phyloP scores from a whole-genome alignment of 2,329 filamentous ascomycete genomes.

The Cladosporium sphaerospermum region DNA sequence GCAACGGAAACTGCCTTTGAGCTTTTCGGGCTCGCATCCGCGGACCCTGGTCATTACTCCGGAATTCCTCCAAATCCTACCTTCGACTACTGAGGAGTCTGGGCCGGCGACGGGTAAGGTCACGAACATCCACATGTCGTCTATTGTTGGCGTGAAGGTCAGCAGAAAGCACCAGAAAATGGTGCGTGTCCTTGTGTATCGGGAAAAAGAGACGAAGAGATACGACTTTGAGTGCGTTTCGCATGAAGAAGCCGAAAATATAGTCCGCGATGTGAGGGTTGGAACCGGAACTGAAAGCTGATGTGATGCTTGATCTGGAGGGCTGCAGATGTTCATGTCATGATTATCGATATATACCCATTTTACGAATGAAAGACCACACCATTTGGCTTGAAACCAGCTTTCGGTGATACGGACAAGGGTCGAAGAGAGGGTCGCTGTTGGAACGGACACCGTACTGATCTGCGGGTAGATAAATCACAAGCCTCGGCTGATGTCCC shows the following conservation, averaged over 20 bases:
- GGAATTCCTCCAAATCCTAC: conserved; percentile 82
- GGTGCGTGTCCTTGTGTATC: conserved; percentile 73
- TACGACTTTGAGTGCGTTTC: conserved; percentile 80
- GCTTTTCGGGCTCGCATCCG: conserved; percentile 69
- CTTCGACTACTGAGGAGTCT: conserved; percentile 37
- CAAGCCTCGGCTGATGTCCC: not conserved
- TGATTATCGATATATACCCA: not conserved
- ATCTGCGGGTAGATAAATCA: no score
- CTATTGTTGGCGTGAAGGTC: conserved; percentile 76
- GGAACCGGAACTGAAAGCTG: conserved; percentile 34
- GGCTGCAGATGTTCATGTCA: not conserved
- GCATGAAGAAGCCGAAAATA: conserved; percentile 66
- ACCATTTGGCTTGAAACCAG: not conserved
- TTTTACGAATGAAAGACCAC: not conserved
- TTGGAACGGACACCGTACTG: not conserved
- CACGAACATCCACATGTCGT: conserved; percentile 75
- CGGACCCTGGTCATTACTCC: conserved; percentile 73
- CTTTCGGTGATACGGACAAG: no score
- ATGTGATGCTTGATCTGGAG: not conserved
- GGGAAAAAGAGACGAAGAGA: conserved; percentile 67
- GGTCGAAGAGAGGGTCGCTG: not conserved
- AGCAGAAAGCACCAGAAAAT: conserved; percentile 73
- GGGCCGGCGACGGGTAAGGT: conserved; percentile 51
- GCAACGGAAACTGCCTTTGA: conserved; percentile 75
- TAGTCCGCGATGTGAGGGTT: conserved; percentile 71